These are phyloP conservation scores for Sporothrix pallida DNA, from an alignment of 2,329 filamentous ascomycete genomes.

Conservation along the genomic window DNA sequence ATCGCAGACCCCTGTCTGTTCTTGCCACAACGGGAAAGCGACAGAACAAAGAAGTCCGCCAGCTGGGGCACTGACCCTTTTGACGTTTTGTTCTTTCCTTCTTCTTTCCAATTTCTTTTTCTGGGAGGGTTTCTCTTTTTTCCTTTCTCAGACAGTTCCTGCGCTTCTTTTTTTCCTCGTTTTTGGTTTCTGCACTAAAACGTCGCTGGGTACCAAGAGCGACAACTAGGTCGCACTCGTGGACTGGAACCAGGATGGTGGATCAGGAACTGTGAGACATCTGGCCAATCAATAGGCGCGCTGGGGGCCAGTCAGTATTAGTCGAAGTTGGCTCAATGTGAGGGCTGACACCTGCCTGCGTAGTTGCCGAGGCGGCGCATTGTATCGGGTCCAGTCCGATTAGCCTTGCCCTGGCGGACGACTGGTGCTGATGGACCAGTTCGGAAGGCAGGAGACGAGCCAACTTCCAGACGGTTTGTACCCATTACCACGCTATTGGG, in stretches of 20 bases:
- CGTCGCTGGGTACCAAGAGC: neutral
- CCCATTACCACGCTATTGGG: conserved; percentile 22
- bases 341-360: neutral
- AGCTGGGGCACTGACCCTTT: neutral
- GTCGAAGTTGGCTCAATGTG: neutral
- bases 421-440: neutral
- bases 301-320: neutral
- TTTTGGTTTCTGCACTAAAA: conserved; percentile 6
- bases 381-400: conserved; percentile 23
- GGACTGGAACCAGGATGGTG: conserved; percentile 23
- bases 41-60: conserved; percentile 30
- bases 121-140: neutral
- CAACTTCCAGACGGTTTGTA: neutral
- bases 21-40: conserved; percentile 31
- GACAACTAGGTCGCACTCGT: conserved; percentile 7
- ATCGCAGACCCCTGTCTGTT: conserved; percentile 28
- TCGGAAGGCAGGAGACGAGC: neutral
- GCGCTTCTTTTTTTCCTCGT: neutral
- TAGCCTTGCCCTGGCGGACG: neutral
- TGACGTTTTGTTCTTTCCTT: conserved; percentile 19
- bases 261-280: conserved; percentile 23
- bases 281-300: conserved; percentile 28
- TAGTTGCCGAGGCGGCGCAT: conserved; percentile 28
- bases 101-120: neutral
- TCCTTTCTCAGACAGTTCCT: conserved; percentile 3